Base-by-base conservation (phyloP, 192 early-diverging fungal species). In the Umbelopsis sp. region DNA sequence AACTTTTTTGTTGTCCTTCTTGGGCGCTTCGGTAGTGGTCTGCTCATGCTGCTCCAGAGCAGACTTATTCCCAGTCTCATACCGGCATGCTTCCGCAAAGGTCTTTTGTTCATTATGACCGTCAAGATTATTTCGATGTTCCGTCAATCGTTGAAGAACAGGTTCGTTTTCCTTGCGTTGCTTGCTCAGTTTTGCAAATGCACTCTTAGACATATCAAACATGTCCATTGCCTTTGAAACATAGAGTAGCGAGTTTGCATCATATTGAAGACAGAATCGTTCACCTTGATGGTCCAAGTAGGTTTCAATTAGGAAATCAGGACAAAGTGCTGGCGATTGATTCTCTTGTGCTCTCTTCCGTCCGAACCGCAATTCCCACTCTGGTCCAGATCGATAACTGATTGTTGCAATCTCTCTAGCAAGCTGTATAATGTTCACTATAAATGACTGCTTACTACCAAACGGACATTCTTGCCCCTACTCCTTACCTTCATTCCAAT, bases 201-300 rank as follows among this genome's bases (percentile, higher is more conserved):
- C 77, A 8, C 89, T 87, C 1, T 73, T 74, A 34, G 91, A 92
- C 82, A 99, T 92, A 76, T 99, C 96, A 85, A 99, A 99, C 90
- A 99, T 88, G 71, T 99, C 97, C 97, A 99, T 98, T 45, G 97
- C 92, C 77, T 97, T 97, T 65, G 94, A 96, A 22, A 98, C 88
- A 74, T 97, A 98, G 16, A 99, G 74, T 20, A 96, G 80, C 7
- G 95, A 96, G 74, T 97, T 97, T 49, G 96, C 85, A 76, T 98
- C 97, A 80, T 97, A 99, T 79, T 94, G 88, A 69, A 94, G 71
- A 69, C 93, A 96, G 77, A 95, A 98, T 32, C 90, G 83, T 76
- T 98, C 96, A 65, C 97, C 96, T 84, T 96, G 97, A 77, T 98
- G 94, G 77, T 99, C 95, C 50, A 98, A 75, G 72, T 99, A 99